Percentiles rank a stretch among this genome's conserved stretches.
These are phyloP conservation scores for Podospora appendiculata DNA, from an alignment of 495 filamentous ascomycete species.

Conservation along the genomic window DNA sequence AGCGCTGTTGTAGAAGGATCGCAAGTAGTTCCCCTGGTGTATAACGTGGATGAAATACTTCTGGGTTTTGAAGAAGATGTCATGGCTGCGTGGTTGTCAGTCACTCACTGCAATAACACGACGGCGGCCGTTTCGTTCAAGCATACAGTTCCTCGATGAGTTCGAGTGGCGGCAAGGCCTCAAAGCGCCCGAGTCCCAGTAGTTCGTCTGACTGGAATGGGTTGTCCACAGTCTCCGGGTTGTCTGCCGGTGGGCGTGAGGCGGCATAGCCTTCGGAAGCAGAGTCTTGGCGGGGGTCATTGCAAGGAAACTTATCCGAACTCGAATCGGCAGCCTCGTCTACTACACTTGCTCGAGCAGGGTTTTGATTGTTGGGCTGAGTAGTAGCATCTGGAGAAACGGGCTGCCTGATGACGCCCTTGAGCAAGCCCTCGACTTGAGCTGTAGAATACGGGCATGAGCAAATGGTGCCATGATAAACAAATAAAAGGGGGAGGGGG, in stretches of 20 bases:
- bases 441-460: conserved; percentile 16
- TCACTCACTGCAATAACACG: background rate
- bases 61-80: conserved; percentile 31
- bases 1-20: conserved; percentile 30
- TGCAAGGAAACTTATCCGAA: too few species aligned
- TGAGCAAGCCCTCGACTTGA: conserved; percentile 40
- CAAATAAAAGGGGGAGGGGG: background rate
- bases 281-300: too few species aligned
- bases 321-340: too few species aligned
- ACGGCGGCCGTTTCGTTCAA: background rate
- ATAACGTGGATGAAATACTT: conserved; percentile 31
- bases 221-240: too few species aligned
- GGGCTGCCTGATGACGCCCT: conserved; percentile 14
- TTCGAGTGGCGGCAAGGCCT: conserved; percentile 35
- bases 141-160: conserved; percentile 43
- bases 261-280: too few species aligned
- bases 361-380: background rate
- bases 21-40: conserved; percentile 30
- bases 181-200: conserved; percentile 32
- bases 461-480: background rate
- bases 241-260: too few species aligned
- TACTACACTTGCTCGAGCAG: too few species aligned
- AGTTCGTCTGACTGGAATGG: conserved; percentile 12
- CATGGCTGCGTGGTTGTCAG: conserved; percentile 23
- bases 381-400: background rate